Evolutionary conservation across 768 basidiomycete genomes (phyloP), one percentile per base, ranked within the genome.

Genomic region (Termitomyces sp.): DNA sequence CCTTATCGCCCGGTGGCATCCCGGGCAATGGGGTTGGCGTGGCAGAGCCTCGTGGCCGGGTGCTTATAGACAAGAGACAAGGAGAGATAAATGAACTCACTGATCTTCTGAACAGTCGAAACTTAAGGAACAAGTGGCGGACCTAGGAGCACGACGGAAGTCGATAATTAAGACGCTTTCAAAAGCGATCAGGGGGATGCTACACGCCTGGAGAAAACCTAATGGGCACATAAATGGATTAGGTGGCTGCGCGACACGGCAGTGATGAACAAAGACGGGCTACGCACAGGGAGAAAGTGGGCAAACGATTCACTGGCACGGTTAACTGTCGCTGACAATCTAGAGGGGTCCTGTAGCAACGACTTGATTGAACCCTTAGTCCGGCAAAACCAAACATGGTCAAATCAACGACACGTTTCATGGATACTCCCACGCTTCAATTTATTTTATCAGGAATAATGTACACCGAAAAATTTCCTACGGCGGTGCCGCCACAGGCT

Each of bases 311-410:
- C 57, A 57, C 58, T 55, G 63, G 63, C 63, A 67, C 68, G 68
- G 62, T 66, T 70, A 37, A 69, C 71, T 73, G 72, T 72, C 73
- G 73, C 69, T 72, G 74, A 71, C 70, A 60, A 62, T 72, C 70
- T 68, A 64, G 67, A 65, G 67, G 68, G 67, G 67, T 69, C 69
- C 70, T 70, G 73, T 76, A 75, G 73, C 73, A 75, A 75, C 73
- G 69, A 72, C 69, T 67, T 73, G 70, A 75, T 73, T 69, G 70
- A 70, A 68, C 56, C n/a, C 63, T 66, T 68, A 70, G 66, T 69
- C 69, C 68, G 69, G 67, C 65, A 59, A 60, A 62, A 56, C 66
- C 69, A 73, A 77, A 73, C 65, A 76, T 39, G 21, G 32, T 52
- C 66, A 71, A 74, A 72, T 63, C 70, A 64, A 64, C 61, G 41